Percentiles rank a stretch among this genome's conserved stretches.
Evolutionary conservation across 345 rosid genomes (phyloP).

Genomic region (Moricandia moricandioides): DNA sequence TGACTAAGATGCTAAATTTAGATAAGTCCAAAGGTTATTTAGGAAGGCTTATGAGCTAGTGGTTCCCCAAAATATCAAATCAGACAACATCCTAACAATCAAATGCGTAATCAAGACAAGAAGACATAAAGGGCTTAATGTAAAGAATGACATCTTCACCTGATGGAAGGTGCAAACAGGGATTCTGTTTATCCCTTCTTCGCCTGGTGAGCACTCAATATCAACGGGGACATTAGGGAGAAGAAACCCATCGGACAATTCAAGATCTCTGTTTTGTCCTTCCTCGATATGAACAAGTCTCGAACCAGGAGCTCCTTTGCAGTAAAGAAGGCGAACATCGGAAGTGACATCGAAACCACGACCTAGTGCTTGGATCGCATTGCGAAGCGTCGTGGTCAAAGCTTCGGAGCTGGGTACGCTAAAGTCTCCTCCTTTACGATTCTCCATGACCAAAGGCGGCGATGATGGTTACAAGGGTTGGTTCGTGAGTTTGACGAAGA

Average conservation of each 20-base stretch:
- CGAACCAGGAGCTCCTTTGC: slow-evolving; percentile 91
- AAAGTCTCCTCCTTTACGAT: slow-evolving; percentile 35
- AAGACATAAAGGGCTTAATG: neutral
- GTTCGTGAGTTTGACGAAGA: slow-evolving; percentile 6
- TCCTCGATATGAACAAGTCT: slow-evolving; percentile 74
- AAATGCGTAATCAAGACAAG: neutral
- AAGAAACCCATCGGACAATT: slow-evolving; percentile 47
- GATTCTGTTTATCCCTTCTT: slow-evolving; percentile 44
- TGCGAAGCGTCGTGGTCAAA: slow-evolving; percentile 65
- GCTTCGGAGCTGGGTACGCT: slow-evolving; percentile 46
- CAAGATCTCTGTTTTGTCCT: slow-evolving; percentile 58
- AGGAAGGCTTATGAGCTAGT: neutral
- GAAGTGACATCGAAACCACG: slow-evolving; percentile 95
- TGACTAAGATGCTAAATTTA: neutral
- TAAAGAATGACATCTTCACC: slow-evolving; percentile 39
- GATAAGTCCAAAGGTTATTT: neutral
- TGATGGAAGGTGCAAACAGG: slow-evolving; percentile 72
- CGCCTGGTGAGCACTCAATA: slow-evolving; percentile 56
- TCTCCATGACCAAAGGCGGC: slow-evolving; percentile 26
- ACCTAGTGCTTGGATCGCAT: slow-evolving; percentile 92
- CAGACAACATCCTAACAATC: neutral
- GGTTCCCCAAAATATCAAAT: neutral
- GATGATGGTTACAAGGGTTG: slow-evolving; percentile 29
- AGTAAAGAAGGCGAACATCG: slow-evolving; percentile 85
- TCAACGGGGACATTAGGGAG: slow-evolving; percentile 61